These are phyloP conservation scores for Tricholoma furcatifolium DNA, from an alignment of 768 basidiomycete genomes.

Conservation along the genomic window DNA sequence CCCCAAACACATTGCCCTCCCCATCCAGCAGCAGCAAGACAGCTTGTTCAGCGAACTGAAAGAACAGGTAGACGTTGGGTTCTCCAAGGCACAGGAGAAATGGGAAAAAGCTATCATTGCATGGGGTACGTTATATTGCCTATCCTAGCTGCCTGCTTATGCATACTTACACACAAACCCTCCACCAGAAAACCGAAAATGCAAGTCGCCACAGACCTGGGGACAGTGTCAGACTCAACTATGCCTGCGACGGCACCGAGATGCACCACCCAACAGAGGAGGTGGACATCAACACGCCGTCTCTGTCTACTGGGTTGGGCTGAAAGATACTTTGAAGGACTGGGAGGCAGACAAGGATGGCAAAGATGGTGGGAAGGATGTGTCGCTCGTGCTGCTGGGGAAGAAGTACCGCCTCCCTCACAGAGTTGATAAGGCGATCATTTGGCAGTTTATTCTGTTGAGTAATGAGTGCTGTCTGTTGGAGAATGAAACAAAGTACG, in stretches of 20 bases:
- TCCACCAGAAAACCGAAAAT: constrained; percentile 58
- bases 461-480: constrained; percentile 80
- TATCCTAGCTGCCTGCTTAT: too few relatives aligned
- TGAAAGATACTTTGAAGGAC: constrained; percentile 2
- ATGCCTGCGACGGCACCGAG: constrained; percentile 38
- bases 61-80: constrained; percentile 60
- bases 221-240: not conserved
- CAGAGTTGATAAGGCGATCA: constrained; percentile 73
- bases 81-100: constrained; percentile 69
- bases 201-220: constrained; percentile 33
- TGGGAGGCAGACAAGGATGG: constrained; percentile 20
- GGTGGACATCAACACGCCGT: constrained; percentile 30
- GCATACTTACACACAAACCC: too few relatives aligned
- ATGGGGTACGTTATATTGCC: constrained; percentile 52
- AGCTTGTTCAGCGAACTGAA: constrained; percentile 63
- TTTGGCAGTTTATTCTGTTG: constrained; percentile 79
- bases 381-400: constrained; percentile 51
- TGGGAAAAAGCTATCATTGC: constrained; percentile 67
- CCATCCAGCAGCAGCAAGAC: constrained; percentile 69
- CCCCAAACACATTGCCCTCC: constrained; percentile 62
- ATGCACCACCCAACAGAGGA: constrained; percentile 48
- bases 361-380: constrained; percentile 28
- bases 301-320: not conserved
- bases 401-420: constrained; percentile 80
- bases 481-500: constrained; percentile 65